Evolutionary conservation across 108 stramenopile genomes (phyloP), one percentile per base, ranked within the genome.

Genomic region (Stephanodiscus triporus): DNA sequence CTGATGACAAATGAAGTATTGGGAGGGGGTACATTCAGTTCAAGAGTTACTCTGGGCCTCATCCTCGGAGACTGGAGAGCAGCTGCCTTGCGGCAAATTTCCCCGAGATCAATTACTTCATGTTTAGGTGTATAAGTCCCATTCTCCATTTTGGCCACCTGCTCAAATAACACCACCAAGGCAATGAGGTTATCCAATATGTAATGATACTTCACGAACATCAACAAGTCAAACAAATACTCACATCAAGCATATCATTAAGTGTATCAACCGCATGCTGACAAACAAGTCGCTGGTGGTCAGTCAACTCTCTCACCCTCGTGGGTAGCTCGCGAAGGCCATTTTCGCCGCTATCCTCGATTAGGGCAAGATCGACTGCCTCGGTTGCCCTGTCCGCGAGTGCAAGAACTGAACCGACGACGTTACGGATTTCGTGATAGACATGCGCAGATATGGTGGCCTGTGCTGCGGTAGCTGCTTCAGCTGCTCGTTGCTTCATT

Each of bases 401-500:
- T 37, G 80, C 73, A 8, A 81, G 69, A 45, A 81, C 80, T 10
- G 69, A 57, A 10, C 80, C 75, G 16, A 81, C 80, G 9, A 81
- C 80, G 37, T 81, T 81, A 26, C 80, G 75, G 68, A 81, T 81
- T 54, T 81, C 80, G 73, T 81, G 80, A 45, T 81, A 81, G 23
- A 81, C 80, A 63, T 81, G 80, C 10, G 80, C 80, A 29, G 68
- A 70, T 54, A 81, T 76, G 0, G 80, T 81, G 0, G 75, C 75
- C 51, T 81, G 80, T 13, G 80, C 80, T 49, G 80, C 80, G 24
- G 76, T 77, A 23, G 77, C 77, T 59, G 70, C 77, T 79, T 73
- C 72, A 5, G 32, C 32, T 34, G 32, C 80, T 34, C 80, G 59
- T 38, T 76, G 80, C 27, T 72, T 66, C 57, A 76, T 61, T 58